A percentile compares a stretch with the other conserved stretches of the same genome.
Evolutionary conservation across 345 rosid genomes (phyloP).

Genomic region (Litchi chinensis): DNA sequence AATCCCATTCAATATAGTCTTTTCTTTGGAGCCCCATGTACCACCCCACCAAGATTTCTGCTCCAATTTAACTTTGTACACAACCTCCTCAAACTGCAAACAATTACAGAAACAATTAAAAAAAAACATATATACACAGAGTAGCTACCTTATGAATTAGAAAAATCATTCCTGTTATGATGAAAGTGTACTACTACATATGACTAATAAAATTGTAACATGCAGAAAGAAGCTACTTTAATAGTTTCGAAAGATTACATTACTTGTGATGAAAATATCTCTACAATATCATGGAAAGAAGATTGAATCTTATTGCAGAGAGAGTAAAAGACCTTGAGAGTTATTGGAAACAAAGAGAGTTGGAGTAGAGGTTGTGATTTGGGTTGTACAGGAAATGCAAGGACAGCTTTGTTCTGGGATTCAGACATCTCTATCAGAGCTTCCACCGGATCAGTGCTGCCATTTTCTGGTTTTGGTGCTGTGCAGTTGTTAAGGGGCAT

Average conservation of each 20-base stretch:
- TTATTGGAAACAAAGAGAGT: slow-evolving; percentile 53
- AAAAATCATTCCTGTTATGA: neutral
- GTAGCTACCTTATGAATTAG: neutral
- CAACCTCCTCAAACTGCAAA: slow-evolving; percentile 90
- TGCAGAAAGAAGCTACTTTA: neutral
- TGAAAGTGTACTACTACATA: neutral
- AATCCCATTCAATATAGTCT: slow-evolving; percentile 79
- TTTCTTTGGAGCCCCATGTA: slow-evolving; percentile 62
- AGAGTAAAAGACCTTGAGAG: slow-evolving; percentile 66
- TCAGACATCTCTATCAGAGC: slow-evolving; percentile 45
- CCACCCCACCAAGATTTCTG: slow-evolving; percentile 51
- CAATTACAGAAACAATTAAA: neutral
- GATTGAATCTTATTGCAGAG: neutral
- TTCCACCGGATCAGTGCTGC: slow-evolving; percentile 40
- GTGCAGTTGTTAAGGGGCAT: slow-evolving; percentile 51
- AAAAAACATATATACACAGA: neutral
- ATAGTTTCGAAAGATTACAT: slow-evolving; percentile 5
- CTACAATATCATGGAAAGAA: neutral
- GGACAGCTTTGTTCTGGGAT: slow-evolving; percentile 42
- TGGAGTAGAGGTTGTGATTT: slow-evolving; percentile 52
- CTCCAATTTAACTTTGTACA: slow-evolving; percentile 77
- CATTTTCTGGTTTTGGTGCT: slow-evolving; percentile 59
- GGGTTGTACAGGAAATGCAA: slow-evolving; percentile 41
- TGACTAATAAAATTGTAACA: slow-evolving; percentile 7
- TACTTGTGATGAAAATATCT: neutral